Conservation (phyloP, 345 rosid genomes). For the Heritiera fomes region DNA sequence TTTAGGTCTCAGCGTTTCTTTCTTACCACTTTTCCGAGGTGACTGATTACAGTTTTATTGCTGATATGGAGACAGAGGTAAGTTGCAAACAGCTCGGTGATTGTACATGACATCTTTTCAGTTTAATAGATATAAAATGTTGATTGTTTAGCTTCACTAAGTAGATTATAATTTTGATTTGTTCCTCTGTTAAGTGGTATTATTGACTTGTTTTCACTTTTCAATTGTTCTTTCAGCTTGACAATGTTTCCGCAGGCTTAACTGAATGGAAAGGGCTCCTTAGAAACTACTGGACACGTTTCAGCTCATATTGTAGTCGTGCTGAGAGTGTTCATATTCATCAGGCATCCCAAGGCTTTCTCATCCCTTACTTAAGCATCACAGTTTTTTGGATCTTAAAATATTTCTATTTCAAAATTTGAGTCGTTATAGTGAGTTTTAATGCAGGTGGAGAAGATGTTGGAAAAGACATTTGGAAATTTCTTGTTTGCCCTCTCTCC, state of each 20-base stretch:
- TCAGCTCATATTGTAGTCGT: constrained; percentile 73
- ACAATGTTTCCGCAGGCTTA: constrained; percentile 91
- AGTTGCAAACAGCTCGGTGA: constrained; percentile 17
- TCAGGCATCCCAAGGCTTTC: constrained; percentile 52
- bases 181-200: not conserved
- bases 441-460: constrained; percentile 94
- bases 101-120: constrained; percentile 10
- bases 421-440: not conserved
- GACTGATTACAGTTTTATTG: constrained; percentile 93
- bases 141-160: too few species aligned
- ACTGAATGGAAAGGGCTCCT: constrained; percentile 99
- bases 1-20: constrained; percentile 94
- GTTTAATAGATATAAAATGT: not conserved
- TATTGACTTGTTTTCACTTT: constrained; percentile 14
- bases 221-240: constrained; percentile 59
- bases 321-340: constrained; percentile 65
- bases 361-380: not conserved
- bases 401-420: constrained; percentile 13
- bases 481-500: constrained; percentile 84
- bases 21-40: constrained; percentile 84
- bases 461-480: constrained; percentile 76
- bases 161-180: not conserved
- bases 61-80: constrained; percentile 98
- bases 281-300: constrained; percentile 86
- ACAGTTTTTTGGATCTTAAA: not conserved